Evolutionary conservation across 129 eudicot genomes (phyloP).

Genomic region (Apium graveolens): DNA sequence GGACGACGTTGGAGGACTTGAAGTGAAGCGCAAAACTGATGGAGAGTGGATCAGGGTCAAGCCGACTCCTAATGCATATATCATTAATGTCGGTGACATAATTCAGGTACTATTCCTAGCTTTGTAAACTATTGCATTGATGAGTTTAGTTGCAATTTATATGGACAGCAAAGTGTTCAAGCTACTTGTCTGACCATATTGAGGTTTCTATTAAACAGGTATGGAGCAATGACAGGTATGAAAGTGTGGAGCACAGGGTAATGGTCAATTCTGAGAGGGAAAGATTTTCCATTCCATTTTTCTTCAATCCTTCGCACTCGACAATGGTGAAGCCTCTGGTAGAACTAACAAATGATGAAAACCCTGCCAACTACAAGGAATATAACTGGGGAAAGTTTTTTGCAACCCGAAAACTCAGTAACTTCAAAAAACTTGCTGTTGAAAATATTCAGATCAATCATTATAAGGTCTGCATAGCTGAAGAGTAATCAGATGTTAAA

Average conservation of each 20-base stretch:
- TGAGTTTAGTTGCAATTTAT: too few species aligned
- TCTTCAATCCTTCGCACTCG: conserved; percentile 59
- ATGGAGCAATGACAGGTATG: conserved; percentile 73
- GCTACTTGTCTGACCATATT: background rate
- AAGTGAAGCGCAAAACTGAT: conserved; percentile 57
- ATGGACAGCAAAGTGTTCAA: background rate
- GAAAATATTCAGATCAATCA: conserved; percentile 71
- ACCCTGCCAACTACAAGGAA: conserved; percentile 48
- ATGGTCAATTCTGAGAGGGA: conserved; percentile 58
- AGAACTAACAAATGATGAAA: conserved; percentile 44
- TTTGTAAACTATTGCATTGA: background rate
- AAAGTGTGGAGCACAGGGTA: conserved; percentile 87
- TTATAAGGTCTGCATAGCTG: conserved; percentile 27
- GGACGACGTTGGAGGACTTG: conserved; percentile 71
- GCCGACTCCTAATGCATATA: conserved; percentile 54
- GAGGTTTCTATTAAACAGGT: conserved; percentile 25
- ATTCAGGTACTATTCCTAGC: conserved; percentile 48
- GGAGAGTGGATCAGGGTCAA: conserved; percentile 71
- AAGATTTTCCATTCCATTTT: conserved; percentile 78
- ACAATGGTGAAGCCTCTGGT: conserved; percentile 50
- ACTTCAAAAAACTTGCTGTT: conserved; percentile 62
- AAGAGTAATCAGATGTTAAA: background rate
- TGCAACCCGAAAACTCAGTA: conserved; percentile 38
- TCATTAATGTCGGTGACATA: conserved; percentile 73
- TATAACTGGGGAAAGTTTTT: conserved; percentile 71